Percentiles rank a stretch among this genome's conserved stretches.
Evolutionary conservation across 208 protist species (phyloP).

Genomic region (Trypanosomatidae sp.): DNA sequence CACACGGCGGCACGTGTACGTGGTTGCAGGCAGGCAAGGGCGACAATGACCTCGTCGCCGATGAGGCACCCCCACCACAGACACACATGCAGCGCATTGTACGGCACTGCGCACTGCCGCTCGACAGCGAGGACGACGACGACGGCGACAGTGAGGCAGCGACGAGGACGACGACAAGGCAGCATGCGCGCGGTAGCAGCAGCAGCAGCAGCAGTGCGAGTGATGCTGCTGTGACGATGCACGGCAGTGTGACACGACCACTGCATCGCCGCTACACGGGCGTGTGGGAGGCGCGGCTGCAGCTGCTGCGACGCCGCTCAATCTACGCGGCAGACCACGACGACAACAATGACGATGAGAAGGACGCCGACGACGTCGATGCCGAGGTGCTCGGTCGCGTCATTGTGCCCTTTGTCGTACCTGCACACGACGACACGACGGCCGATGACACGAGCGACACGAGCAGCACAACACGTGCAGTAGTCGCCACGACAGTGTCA

Average conservation of each 20-base stretch:
- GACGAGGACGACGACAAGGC: too few species aligned
- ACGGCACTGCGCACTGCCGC: neutral
- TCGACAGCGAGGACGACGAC: conserved; percentile 26
- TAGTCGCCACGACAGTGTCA: neutral
- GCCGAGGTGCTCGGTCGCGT: conserved; percentile 41
- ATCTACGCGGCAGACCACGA: neutral
- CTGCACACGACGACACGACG: too few species aligned
- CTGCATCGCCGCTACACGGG: conserved; percentile 33
- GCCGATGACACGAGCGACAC: neutral
- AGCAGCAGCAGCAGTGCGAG: neutral
- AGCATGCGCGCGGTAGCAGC: too few species aligned
- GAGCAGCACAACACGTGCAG: neutral
- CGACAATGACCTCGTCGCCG: conserved; percentile 13
- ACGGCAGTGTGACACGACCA: conserved; percentile 36
- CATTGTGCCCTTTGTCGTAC: conserved; percentile 55
- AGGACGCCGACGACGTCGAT: conserved; percentile 5
- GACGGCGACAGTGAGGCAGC: conserved; percentile 61
- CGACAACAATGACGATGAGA: neutral
- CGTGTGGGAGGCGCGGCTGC: conserved; percentile 31
- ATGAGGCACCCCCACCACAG: too few species aligned
- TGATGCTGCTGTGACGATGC: too few species aligned
- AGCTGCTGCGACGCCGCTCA: conserved; percentile 31
- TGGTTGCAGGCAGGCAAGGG: conserved; percentile 17
- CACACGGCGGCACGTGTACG: conserved; percentile 8
- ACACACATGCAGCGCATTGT: neutral